Conservation (phyloP, 371 early-diverging fungal genomes). For the Mucor racemosus region DNA sequence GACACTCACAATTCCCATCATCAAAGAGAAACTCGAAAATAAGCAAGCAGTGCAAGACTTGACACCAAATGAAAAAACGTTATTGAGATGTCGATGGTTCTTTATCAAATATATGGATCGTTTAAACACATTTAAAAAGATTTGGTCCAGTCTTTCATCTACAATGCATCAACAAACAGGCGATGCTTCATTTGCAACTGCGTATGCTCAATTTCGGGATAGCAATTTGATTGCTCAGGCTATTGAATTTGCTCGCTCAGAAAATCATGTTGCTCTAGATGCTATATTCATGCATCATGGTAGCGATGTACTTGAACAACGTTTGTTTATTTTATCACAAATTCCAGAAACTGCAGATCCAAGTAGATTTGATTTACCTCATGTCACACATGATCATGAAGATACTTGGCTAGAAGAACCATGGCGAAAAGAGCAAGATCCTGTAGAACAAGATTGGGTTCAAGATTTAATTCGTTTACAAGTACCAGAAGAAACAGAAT, state of each 20-base stretch:
- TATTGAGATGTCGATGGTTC: slow-evolving; percentile 44
- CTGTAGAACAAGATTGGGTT: slow-evolving; percentile 29
- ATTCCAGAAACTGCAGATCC: slow-evolving; percentile 69
- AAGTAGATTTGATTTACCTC: slow-evolving; percentile 51
- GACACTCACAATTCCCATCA: slow-evolving; percentile 45
- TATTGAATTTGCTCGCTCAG: slow-evolving; percentile 62
- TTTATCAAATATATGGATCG: slow-evolving; percentile 71
- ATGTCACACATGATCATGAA: slow-evolving; percentile 37
- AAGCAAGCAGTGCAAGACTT: background rate
- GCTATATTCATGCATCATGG: slow-evolving; percentile 71
- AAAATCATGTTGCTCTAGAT: slow-evolving; percentile 60
- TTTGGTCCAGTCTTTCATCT: slow-evolving; percentile 40
- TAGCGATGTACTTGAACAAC: slow-evolving; percentile 58
- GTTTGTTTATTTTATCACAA: slow-evolving; percentile 65
- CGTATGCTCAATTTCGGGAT: slow-evolving; percentile 68
- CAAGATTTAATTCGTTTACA: slow-evolving; percentile 19
- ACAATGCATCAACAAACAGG: background rate
- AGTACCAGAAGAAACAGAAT: slow-evolving; percentile 24
- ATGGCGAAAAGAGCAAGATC: slow-evolving; percentile 40
- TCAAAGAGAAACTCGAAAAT: slow-evolving; percentile 12
- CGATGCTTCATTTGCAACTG: slow-evolving; percentile 27
- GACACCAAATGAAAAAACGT: slow-evolving; percentile 5
- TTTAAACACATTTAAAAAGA: slow-evolving; percentile 64
- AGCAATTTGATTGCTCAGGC: slow-evolving; percentile 66
- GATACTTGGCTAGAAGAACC: slow-evolving; percentile 45